Evolutionary conservation across 1,139 yeast species (phyloP), one percentile per base, ranked within the genome.

Genomic region (Sugiyamaella pinicola): DNA sequence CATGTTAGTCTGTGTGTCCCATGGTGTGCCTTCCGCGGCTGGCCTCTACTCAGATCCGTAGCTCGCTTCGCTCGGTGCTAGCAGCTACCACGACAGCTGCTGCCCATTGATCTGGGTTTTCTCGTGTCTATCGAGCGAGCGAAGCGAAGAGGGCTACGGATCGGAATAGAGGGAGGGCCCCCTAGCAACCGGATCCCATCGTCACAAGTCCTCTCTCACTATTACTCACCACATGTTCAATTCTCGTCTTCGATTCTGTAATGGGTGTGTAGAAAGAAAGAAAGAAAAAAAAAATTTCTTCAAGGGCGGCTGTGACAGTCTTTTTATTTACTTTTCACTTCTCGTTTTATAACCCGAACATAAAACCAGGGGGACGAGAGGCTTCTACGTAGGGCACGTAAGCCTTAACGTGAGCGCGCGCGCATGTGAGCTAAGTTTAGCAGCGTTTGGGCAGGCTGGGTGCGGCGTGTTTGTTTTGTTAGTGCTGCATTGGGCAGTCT

Each of bases 341-440:
- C 22, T 29, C 37, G 28, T 28, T 15, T 5, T 29, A 17, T 29
- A 26, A 21, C 13, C 39, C 28, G 17, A 43, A 35, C 47, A 43
- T 43, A 43, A 43, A 43, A 33, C 42, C 47, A 33, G 40, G 47
- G 37, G 47, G 19, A 26, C 26, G 31, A 40, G 44, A 28, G 22
- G 44, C 44, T 43, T 6, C 26, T 26, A 26, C 9, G 39, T 43
- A 43, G 46, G 46, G 46, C 28, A 24, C 34, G 18, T 26, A 13
- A 42, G 22, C 21, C 22, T 8, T 18, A 9, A 37, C 26, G 15
- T 18, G 5, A 29, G 18, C 10, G 22, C 22, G 46, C 10, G 46
- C 31, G 28, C 46, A 42, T 42, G 46, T 29, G 46, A 43, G 47
- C 47, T 43, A 43, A 33, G 47, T 43, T 33, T 43, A 43, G 47